Evolutionary conservation across 306 rosid genomes (phyloP).

Genomic region (Oemleria cerasiformis): DNA sequence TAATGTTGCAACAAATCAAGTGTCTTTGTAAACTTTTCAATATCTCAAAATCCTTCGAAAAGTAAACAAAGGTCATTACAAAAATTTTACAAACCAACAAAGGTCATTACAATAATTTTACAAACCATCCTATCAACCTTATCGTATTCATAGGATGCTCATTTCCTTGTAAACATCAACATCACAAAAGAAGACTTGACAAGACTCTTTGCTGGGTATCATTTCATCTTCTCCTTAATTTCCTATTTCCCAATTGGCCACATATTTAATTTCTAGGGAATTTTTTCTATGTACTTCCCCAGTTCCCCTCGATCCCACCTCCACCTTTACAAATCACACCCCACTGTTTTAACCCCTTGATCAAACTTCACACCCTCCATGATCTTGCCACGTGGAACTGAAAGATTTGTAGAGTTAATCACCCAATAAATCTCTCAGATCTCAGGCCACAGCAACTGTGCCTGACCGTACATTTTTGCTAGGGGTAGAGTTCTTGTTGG

Average conservation of each 20-base stretch:
- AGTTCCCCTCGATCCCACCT: neutral
- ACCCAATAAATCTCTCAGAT: neutral
- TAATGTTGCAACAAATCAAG: neutral
- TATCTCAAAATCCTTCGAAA: conserved; percentile 10
- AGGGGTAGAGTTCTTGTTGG: conserved; percentile 46
- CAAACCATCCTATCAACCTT: conserved; percentile 13
- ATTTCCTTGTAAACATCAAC: conserved; percentile 21
- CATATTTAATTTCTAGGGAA: too few species aligned
- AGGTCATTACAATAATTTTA: conserved; percentile 19
- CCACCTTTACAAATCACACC: neutral
- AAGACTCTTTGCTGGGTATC: conserved; percentile 27
- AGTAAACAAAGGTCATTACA: conserved; percentile 20
- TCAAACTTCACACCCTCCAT: neutral
- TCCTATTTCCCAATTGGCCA: neutral
- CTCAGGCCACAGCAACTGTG: conserved; percentile 67
- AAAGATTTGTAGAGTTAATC: neutral
- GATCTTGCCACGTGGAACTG: conserved; percentile 14
- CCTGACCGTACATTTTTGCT: conserved; percentile 57
- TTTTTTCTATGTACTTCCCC: neutral
- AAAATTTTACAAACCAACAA: conserved; percentile 18
- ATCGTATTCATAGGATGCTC: neutral
- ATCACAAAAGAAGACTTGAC: conserved; percentile 7
- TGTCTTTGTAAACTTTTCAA: conserved; percentile 14
- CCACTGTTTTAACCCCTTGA: neutral
- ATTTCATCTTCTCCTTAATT: neutral